These are phyloP conservation scores for Amylostereum areolatum DNA, from an alignment of 1,284 basidiomycete genomes.

Conservation along the genomic window DNA sequence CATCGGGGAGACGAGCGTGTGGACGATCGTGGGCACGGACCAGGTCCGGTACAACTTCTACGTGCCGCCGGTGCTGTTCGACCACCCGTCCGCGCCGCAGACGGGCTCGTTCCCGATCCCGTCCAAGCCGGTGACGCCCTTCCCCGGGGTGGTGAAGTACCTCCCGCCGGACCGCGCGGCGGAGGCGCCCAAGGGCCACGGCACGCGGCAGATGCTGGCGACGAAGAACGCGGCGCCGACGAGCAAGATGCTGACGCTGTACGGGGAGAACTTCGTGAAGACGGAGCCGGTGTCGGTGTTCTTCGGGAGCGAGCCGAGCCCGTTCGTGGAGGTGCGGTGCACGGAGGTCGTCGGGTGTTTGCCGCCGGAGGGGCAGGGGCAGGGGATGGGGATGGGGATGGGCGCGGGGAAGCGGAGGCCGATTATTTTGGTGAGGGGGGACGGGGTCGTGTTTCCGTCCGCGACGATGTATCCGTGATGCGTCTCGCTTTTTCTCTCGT, in stretches of 20 bases:
- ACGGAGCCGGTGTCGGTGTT: constrained; percentile 73
- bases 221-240: constrained; percentile 63
- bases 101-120: constrained; percentile 70
- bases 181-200: constrained; percentile 64
- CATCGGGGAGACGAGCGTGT: constrained; percentile 85
- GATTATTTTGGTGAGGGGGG: constrained; percentile 80
- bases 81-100: constrained; percentile 62
- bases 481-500: constrained; percentile 13
- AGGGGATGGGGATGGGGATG: no score
- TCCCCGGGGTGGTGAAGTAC: constrained; percentile 80
- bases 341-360: constrained; percentile 80
- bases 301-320: constrained; percentile 84
- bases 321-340: constrained; percentile 84
- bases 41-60: constrained; percentile 91
- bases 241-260: constrained; percentile 76
- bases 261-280: constrained; percentile 88
- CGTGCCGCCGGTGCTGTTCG: constrained; percentile 78
- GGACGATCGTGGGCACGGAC: constrained; percentile 90
- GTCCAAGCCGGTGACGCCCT: constrained; percentile 79
- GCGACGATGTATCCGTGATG: constrained; percentile 69
- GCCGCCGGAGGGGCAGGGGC: constrained; percentile 58
- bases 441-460: constrained; percentile 92
- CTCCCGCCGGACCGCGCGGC: constrained; percentile 78
- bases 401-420: constrained; percentile 78
- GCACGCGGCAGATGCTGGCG: constrained; percentile 57